These are phyloP conservation scores for Metschnikowia continentalis DNA, from an alignment of 805 yeast species.

Conservation along the genomic window DNA sequence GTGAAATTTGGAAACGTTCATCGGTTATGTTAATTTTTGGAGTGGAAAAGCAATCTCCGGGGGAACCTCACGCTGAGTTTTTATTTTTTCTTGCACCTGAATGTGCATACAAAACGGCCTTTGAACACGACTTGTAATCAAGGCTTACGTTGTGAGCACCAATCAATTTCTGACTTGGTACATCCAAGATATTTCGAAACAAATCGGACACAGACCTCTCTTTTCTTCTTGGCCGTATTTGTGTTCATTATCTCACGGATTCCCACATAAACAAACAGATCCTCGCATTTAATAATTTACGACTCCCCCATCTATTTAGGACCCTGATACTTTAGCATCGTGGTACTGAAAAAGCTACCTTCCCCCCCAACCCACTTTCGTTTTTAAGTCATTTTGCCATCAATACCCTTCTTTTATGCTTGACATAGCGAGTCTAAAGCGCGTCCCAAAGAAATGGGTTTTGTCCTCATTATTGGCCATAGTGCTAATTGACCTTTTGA, in stretches of 20 bases:
- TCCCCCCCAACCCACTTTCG: no score
- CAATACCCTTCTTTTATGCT: background rate
- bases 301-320: no score
- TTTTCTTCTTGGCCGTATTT: no score
- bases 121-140: background rate
- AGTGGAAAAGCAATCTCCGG: background rate
- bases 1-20: no score
- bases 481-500: constrained; percentile 3
- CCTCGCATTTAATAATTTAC: no score
- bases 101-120: background rate
- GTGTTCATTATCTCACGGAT: background rate
- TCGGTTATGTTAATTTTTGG: background rate
- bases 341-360: no score
- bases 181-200: background rate
- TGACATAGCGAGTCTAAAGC: background rate
- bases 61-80: background rate
- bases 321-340: no score
- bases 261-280: background rate
- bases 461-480: constrained; percentile 1
- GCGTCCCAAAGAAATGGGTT: constrained; percentile 1
- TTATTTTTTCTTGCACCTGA: background rate
- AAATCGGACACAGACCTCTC: background rate
- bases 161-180: background rate
- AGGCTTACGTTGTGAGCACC: background rate
- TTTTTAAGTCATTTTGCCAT: no score